Base-by-base conservation (phyloP, 345 rosid genomes). In the Salix koriyanagi region DNA sequence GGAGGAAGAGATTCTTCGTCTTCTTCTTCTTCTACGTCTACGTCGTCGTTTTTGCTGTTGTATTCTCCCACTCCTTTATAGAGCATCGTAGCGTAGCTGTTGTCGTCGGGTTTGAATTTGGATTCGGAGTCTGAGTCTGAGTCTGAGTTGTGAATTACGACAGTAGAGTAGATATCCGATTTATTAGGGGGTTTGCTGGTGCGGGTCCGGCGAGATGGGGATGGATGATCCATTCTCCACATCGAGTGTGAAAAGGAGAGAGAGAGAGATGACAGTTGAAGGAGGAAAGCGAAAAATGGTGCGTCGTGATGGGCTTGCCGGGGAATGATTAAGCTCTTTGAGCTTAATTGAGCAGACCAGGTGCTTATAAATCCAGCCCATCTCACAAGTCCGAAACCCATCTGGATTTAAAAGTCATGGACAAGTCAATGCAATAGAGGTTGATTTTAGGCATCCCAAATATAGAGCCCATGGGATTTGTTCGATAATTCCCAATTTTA, bases 1-100 rank as follows among this genome's bases (percentile, higher is more conserved):
- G 92, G 95, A 70, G 99, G 99, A 65, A 92, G 91, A 39, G 88
- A 75, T 25, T 91, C 83, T 37, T 94, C 92, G 69, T 91, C 90
- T 18, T 95, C 97, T 4, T 50, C 79, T 3, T 77, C 84, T 28
- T 54, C 76, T 28, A 30, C 72, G 61, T 66, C 41, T 62, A 36
- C 46, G 34, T 60, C 77, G 44, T 41, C 44, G 44, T 41, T 10
- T 41, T 41, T 41, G 13, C 44, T 41, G 44, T 10, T 41, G 48
- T 74, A 32, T 21, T 68, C 58, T 60, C 61, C 75, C 50, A 54
- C 80, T 19, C 84, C 80, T 74, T 77, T 81, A 71, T 77, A 81
- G 13, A 81, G 56, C 80, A 65, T 77, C 7, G 84, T 81, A 2
- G 80, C 78, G 14, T 72, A 81, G 64, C 62, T 54, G 73, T 66